Conservation (phyloP, 805 yeast genomes). For the Wickerhamomyces xylosicus region DNA sequence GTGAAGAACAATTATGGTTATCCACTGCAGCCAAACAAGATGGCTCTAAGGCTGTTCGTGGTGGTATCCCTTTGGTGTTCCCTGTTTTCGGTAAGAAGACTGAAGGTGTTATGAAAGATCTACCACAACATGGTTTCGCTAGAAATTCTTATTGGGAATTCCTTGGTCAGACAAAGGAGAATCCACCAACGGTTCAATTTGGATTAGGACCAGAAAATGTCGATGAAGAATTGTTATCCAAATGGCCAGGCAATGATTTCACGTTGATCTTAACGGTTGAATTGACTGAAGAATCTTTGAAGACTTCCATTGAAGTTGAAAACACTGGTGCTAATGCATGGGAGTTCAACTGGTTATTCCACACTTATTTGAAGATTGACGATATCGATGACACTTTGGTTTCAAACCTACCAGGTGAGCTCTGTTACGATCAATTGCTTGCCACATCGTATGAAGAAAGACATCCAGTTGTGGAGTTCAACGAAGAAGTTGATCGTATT, state of each 20-base stretch:
- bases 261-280: constrained; percentile 63
- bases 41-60: constrained; percentile 91
- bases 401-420: constrained; percentile 64
- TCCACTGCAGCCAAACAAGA: constrained; percentile 73
- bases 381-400: constrained; percentile 75
- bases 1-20: constrained; percentile 78
- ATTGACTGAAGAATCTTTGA: constrained; percentile 46
- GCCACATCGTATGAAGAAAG: constrained; percentile 53
- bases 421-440: constrained; percentile 68
- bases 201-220: constrained; percentile 85
- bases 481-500: constrained; percentile 77
- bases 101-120: constrained; percentile 42
- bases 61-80: constrained; percentile 94
- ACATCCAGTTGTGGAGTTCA: constrained; percentile 64
- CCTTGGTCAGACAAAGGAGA: constrained; percentile 67
- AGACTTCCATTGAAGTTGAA: constrained; percentile 64
- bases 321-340: constrained; percentile 56
- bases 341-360: constrained; percentile 92
- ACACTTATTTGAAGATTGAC: constrained; percentile 67
- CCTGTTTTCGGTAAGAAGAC: constrained; percentile 77
- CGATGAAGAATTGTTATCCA: constrained; percentile 53
- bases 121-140: constrained; percentile 97
- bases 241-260: constrained; percentile 53
- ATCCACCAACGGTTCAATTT: constrained; percentile 77
- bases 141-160: constrained; percentile 89